Percentiles rank a stretch among this genome's conserved stretches.
phyloP scores from a whole-genome alignment of 345 rosid genomes.

The Anacardium occidentale region DNA sequence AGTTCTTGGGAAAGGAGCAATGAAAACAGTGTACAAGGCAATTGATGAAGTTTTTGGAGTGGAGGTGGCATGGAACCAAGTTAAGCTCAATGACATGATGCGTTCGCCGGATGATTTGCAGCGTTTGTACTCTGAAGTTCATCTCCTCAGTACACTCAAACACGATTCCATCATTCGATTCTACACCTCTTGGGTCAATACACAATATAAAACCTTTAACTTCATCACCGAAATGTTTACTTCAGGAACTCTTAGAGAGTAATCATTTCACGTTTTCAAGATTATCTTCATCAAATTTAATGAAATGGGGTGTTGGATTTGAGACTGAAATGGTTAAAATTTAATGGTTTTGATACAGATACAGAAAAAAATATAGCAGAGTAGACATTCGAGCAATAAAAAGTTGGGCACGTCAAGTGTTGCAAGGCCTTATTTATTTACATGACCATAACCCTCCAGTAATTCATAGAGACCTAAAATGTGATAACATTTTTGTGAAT shows the following conservation, averaged over 20 bases:
- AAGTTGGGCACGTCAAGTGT: constrained; percentile 59
- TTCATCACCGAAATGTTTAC: constrained; percentile 87
- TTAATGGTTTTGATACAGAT: constrained; percentile 34
- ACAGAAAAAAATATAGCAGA: constrained; percentile 51
- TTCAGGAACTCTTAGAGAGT: constrained; percentile 80
- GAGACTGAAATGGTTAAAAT: background rate
- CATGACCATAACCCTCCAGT: constrained; percentile 63
- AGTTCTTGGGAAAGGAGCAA: constrained; percentile 77
- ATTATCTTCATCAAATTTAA: too few species aligned
- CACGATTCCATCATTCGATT: constrained; percentile 67
- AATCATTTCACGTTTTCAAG: constrained; percentile 1
- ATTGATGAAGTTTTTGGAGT: constrained; percentile 70
- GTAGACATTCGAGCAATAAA: constrained; percentile 61
- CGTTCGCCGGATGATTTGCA: constrained; percentile 70
- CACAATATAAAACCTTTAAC: constrained; percentile 54
- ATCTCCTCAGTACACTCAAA: constrained; percentile 74
- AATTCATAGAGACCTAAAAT: constrained; percentile 62
- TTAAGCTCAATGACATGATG: constrained; percentile 53
- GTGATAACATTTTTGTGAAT: constrained; percentile 66
- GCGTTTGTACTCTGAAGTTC: constrained; percentile 80
- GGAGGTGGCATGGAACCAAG: constrained; percentile 88
- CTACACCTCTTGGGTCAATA: constrained; percentile 74
- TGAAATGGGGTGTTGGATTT: too few species aligned
- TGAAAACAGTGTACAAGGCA: constrained; percentile 83
- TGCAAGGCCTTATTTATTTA: constrained; percentile 58